Evolutionary conservation across 345 rosid species (phyloP).

Genomic region (Aethionema arabicum): DNA sequence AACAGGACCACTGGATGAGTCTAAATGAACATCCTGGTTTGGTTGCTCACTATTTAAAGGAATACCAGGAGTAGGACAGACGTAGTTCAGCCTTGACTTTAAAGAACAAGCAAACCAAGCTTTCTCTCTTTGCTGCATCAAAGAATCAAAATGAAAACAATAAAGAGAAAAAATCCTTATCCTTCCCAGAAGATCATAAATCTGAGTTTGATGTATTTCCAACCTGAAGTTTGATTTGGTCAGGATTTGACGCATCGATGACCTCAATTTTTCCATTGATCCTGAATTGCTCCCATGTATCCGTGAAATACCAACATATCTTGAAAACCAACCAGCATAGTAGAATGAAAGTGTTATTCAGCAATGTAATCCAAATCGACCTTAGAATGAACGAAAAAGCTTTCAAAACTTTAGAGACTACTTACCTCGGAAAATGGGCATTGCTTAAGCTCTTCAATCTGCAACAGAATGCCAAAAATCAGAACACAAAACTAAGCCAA

Average conservation of each 20-base stretch:
- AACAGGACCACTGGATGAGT: conserved; percentile 69
- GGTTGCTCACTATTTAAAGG: conserved; percentile 51
- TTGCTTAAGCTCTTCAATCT: conserved; percentile 84
- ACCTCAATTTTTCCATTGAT: conserved; percentile 75
- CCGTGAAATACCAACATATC: conserved; percentile 92
- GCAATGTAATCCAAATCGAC: background rate
- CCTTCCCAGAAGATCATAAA: background rate
- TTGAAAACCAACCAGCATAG: background rate
- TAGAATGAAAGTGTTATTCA: background rate
- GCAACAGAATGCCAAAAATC: conserved; percentile 27
- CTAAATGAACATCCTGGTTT: conserved; percentile 40
- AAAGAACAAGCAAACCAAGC: conserved; percentile 74
- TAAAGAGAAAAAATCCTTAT: background rate
- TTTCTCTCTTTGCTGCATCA: conserved; percentile 70
- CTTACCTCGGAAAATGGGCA: conserved; percentile 80
- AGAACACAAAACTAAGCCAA: background rate
- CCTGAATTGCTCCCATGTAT: conserved; percentile 91
- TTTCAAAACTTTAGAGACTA: background rate
- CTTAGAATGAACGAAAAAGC: background rate
- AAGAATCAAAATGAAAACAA: conserved; percentile 23
- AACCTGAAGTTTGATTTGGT: conserved; percentile 70
- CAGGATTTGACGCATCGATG: conserved; percentile 62
- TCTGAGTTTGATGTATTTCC: background rate
- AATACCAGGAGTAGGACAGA: conserved; percentile 64
- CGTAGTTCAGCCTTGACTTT: conserved; percentile 63